A percentile compares a stretch with the other conserved stretches of the same genome.
These are phyloP conservation scores for Vanderwaltozyma polyspora DNA, from an alignment of 805 yeast species.

Conservation along the genomic window DNA sequence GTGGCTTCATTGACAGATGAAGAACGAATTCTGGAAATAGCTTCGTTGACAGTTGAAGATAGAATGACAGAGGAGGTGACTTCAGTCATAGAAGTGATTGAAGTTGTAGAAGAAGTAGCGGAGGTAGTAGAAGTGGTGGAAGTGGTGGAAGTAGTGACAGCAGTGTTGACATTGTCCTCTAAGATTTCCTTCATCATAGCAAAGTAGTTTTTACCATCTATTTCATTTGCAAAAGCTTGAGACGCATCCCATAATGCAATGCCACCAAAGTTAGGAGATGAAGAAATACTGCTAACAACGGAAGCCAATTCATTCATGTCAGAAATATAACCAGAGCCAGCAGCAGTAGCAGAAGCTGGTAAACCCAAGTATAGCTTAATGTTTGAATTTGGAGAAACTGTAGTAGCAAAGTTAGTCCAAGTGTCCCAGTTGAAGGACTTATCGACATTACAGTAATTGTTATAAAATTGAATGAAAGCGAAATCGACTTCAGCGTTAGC, in stretches of 20 bases:
- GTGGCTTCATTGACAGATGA: conserved; percentile 3
- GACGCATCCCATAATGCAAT: conserved; percentile 88
- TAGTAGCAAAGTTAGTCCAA: conserved; percentile 56
- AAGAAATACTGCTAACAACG: conserved; percentile 61
- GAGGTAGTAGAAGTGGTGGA: conserved; percentile 11
- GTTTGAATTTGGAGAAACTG: conserved; percentile 51
- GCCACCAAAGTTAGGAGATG: conserved; percentile 71
- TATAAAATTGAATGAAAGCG: conserved; percentile 81
- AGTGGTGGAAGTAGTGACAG: conserved; percentile 8
- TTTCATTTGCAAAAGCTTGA: conserved; percentile 43
- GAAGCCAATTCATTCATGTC: conserved; percentile 29
- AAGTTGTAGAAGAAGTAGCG: conserved; percentile 7
- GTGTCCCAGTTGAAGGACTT: conserved; percentile 54
- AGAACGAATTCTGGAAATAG: conserved; percentile 2
- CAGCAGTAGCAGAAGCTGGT: conserved; percentile 53
- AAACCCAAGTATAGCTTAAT: conserved; percentile 66
- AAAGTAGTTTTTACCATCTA: conserved; percentile 35
- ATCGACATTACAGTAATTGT: conserved; percentile 60
- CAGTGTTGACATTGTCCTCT: conserved; percentile 9
- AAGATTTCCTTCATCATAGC: conserved; percentile 34
- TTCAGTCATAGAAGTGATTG: conserved; percentile 1
- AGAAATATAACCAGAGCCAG: conserved; percentile 52
- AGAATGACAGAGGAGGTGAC: conserved; percentile 8
- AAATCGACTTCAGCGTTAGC: conserved; percentile 58
- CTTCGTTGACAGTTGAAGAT: conserved; percentile 5